phyloP scores from a whole-genome alignment of 345 rosid species.

The Citrus unshiu region DNA sequence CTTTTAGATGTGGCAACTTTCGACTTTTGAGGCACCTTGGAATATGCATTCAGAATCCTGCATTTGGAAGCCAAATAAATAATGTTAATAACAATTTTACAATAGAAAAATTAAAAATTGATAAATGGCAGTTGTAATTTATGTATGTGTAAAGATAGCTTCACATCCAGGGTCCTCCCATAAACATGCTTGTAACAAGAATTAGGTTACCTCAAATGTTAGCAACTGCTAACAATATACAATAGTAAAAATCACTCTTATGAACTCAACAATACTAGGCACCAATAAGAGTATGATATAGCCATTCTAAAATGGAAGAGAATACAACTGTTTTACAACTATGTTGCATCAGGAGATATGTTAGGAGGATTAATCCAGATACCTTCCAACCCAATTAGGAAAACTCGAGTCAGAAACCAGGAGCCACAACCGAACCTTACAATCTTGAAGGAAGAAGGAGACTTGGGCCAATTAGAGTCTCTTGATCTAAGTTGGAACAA shows the following conservation, averaged over 20 bases:
- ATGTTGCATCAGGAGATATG: too few relatives aligned
- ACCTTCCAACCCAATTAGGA: too few relatives aligned
- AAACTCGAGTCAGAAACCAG: not conserved
- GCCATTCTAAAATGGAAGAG: too few relatives aligned
- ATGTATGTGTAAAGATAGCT: not conserved
- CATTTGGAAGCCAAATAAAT: slow-evolving; percentile 6
- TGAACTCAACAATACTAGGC: not conserved
- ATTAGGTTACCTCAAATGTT: not conserved
- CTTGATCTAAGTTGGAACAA: too few relatives aligned
- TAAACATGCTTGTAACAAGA: not conserved
- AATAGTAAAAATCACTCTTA: not conserved
- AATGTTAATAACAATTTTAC: slow-evolving; percentile 2
- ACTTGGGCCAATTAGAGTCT: too few relatives aligned
- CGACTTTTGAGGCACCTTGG: slow-evolving; percentile 80
- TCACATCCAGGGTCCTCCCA: not conserved
- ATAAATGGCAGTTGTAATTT: too few relatives aligned
- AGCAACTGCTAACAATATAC: not conserved
- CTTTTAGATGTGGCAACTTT: slow-evolving; percentile 63
- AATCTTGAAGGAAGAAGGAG: not conserved
- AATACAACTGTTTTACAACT: too few relatives aligned
- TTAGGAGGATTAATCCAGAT: too few relatives aligned
- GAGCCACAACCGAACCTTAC: too few relatives aligned
- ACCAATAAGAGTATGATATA: not conserved
- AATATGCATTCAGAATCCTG: slow-evolving; percentile 86
- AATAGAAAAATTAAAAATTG: not conserved